Base-by-base conservation (phyloP, 2,329 filamentous ascomycete genomes). In the Fusarium sambucinum region DNA sequence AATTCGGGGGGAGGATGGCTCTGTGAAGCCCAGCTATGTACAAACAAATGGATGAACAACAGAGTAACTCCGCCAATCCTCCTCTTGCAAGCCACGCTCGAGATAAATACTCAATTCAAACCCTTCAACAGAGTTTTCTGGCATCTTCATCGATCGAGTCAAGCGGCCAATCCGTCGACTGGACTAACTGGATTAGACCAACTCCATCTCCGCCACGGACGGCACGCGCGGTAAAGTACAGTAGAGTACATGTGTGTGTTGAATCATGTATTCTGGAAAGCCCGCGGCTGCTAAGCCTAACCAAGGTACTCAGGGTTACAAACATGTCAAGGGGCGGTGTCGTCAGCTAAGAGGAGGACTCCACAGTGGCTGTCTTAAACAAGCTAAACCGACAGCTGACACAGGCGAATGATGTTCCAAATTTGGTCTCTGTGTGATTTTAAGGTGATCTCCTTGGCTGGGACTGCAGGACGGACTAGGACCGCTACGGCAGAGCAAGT, bases 361-460 rank as follows among this genome's bases (percentile, higher is more conserved):
- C 23, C 42, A 33, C 38, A 44, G n/a, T 42, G 45, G 37, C 27
- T 57, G 47, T 64, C 61, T 64, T 25, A 53, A 50, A 59, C 9
- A 32, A 38, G 38, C 19, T 38, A 44, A 32, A 23, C 38, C 8
- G 13, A 35, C 55, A 59, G 41, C 40, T 33, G 33, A 25, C 29
- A 30, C 27, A 47, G 41, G 21, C 61, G 44, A 64, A 64, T 64
- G 6, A 53, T 27, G 45, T 17, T 47, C 58, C 60, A 45, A n/a
- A 48, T 5, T 5, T 32, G 23, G 37, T 23, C 21, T 12, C 21
- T 64, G 46, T 64, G 61, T 40, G 45, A 19, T 44, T 29, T 19
- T 29, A 6, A 51, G 19, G 27, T 11, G n/a, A n/a, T 47, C 53
- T 30, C 46, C 59, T 64, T 64, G 53, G 59, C 35, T 10, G 46